These are phyloP conservation scores for Brettanomyces bruxellensis DNA, from an alignment of 805 yeast species.

Conservation along the genomic window DNA sequence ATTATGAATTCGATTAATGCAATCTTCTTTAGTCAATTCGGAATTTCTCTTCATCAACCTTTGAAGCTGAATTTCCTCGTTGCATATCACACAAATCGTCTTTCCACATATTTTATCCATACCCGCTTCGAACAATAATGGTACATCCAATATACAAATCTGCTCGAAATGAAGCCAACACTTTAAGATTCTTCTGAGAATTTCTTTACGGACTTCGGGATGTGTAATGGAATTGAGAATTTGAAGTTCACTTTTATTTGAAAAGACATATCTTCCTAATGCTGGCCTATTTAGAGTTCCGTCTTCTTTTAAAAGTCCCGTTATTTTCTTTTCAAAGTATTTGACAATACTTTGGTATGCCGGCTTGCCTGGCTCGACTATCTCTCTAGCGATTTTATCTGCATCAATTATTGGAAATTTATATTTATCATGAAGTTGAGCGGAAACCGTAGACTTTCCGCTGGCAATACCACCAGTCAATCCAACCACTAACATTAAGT, in stretches of 20 bases:
- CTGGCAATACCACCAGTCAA: constrained; percentile 97
- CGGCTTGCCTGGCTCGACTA: constrained; percentile 69
- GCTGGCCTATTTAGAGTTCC: constrained; percentile 58
- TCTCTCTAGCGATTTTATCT: constrained; percentile 77
- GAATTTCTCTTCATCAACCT: constrained; percentile 63
- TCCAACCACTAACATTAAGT: constrained; percentile 75
- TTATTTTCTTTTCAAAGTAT: constrained; percentile 48
- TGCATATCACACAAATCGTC: constrained; percentile 60
- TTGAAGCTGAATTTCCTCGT: constrained; percentile 44
- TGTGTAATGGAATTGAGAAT: constrained; percentile 72
- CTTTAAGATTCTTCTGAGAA: constrained; percentile 43
- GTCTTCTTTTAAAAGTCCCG: constrained; percentile 37
- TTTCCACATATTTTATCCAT: constrained; percentile 64
- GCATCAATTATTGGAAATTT: constrained; percentile 72
- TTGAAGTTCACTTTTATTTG: constrained; percentile 44
- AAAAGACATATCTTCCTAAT: constrained; percentile 70
- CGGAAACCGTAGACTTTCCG: constrained; percentile 91
- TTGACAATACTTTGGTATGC: constrained; percentile 61
- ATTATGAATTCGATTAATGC: constrained; percentile 57
- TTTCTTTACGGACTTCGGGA: constrained; percentile 72
- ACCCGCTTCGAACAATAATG: constrained; percentile 75
- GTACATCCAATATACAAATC: constrained; percentile 79
- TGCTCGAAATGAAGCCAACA: constrained; percentile 51
- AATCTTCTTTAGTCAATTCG: constrained; percentile 56
- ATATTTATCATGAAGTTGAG: constrained; percentile 40